Base-by-base conservation (phyloP, 2,329 filamentous ascomycete genomes). In the Aschersonia sp. region DNA sequence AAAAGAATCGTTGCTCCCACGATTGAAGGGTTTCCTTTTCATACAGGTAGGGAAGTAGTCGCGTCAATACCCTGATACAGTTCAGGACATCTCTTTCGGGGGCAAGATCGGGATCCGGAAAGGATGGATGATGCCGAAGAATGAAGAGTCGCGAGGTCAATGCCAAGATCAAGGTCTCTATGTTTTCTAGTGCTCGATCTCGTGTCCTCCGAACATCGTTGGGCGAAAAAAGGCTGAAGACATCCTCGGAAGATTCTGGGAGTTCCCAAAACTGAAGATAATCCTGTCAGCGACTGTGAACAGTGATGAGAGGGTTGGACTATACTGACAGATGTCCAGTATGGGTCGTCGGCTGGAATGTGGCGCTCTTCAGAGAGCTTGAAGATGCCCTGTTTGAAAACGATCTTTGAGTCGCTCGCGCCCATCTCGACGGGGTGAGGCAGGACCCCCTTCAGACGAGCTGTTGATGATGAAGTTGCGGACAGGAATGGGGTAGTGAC, bases 351-450 rank as follows among this genome's bases (percentile, higher is more conserved):
- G 48, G 87, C 80, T 50, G 87, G 76, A 61, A 97, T 95, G 62
- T 85, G 76, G 55, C 82, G 81, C 64, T 94, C 84, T 64, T 95
- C 88, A n/a, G 88, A 92, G 50, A 98, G 79, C 62, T 85, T 81
- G 72, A 97, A 95, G 70, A 97, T 94, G 68, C 89, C 90, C 69
- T 94, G 87, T 70, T 95, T 97, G 77, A 98, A 97, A 62, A 90
- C 87, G 62, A 97, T 81, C 76, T 97, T 97, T 59, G 90, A 97
- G 71, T 97, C 90, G 68, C 90, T 95, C 62, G 90, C 90, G 67
- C 92, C 92, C 92, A 98, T 98, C 42, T 53, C 54, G 35, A 12
- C 35, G 8, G 12, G 35, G 56, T 50, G 52, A 55, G 51, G 55
- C 53, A 55, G 60, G 55, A 55, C 51, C 47, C 43, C 50, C 44